Evolutionary conservation across 129 eudicot species (phyloP).

Genomic region (Flaveria ramosissima): DNA sequence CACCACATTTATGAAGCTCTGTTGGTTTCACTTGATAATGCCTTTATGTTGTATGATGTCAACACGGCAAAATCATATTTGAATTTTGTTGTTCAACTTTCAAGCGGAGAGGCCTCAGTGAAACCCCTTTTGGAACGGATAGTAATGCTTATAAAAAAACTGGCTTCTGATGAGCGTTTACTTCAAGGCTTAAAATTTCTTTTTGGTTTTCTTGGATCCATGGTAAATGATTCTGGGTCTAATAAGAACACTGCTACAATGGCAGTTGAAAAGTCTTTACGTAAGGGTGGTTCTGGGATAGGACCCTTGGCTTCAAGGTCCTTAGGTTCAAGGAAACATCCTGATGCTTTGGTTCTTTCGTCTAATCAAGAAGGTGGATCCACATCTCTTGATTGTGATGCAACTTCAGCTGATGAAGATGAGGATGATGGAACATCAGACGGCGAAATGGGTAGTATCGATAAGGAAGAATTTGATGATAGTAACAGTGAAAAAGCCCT

Average conservation of each 20-base stretch:
- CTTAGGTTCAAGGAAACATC: slow-evolving; percentile 63
- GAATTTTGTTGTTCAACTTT: slow-evolving; percentile 73
- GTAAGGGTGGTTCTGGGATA: slow-evolving; percentile 52
- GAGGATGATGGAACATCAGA: slow-evolving; percentile 99
- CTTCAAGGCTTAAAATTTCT: slow-evolving; percentile 84
- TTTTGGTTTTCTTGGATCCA: slow-evolving; percentile 62
- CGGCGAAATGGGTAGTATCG: slow-evolving; percentile 86
- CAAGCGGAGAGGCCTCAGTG: slow-evolving; percentile 66
- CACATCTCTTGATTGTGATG: slow-evolving; percentile 84
- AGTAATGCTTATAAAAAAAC: slow-evolving; percentile 66
- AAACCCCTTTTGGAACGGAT: slow-evolving; percentile 61
- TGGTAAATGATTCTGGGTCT: slow-evolving; percentile 68
- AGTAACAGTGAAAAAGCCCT: slow-evolving; percentile 77
- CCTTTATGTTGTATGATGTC: slow-evolving; percentile 67
- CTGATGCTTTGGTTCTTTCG: slow-evolving; percentile 66
- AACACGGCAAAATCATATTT: slow-evolving; percentile 69
- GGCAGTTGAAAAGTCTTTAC: slow-evolving; percentile 48
- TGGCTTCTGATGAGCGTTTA: slow-evolving; percentile 62
- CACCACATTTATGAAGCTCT: slow-evolving; percentile 65
- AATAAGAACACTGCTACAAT: slow-evolving; percentile 43
- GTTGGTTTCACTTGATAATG: slow-evolving; percentile 70
- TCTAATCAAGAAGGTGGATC: slow-evolving; percentile 74
- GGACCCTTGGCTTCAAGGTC: slow-evolving; percentile 60
- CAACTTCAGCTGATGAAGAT: slow-evolving; percentile 93
- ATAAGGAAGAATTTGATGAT: slow-evolving; percentile 94